phyloP scores from a whole-genome alignment of 495 filamentous ascomycete species.

The Evernia prunastri region DNA sequence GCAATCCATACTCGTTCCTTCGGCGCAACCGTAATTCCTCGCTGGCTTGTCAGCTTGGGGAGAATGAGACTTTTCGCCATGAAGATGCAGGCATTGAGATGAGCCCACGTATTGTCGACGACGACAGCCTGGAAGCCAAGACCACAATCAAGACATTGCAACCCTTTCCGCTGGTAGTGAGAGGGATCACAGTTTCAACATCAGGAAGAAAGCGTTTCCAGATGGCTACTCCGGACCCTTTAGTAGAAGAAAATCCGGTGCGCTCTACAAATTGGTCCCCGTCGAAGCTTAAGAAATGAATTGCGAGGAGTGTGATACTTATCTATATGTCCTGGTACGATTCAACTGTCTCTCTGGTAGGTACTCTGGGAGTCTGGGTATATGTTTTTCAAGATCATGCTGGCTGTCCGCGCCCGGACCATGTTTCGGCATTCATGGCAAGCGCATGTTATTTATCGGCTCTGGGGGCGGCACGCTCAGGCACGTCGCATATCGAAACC shows the following conservation, averaged over 20 bases:
- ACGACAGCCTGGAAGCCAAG: background rate
- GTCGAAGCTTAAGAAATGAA: background rate
- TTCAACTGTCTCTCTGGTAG: background rate
- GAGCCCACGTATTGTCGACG: background rate
- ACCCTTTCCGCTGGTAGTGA: background rate
- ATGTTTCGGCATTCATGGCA: background rate
- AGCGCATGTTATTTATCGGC: conserved; percentile 15
- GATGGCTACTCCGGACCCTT: too few relatives aligned
- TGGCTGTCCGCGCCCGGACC: background rate
- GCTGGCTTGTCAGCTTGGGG: background rate
- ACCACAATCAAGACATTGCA: background rate
- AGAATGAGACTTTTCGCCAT: background rate
- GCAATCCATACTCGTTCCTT: background rate
- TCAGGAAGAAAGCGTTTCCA: too few relatives aligned
- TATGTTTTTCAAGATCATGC: background rate
- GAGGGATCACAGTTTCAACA: background rate
- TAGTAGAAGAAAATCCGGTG: too few relatives aligned
- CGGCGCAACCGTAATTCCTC: background rate
- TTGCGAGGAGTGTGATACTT: background rate
- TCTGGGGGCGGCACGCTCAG: conserved; percentile 17
- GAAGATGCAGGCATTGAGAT: background rate
- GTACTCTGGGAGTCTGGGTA: background rate
- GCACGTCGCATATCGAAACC: conserved; percentile 10
- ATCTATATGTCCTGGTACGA: background rate
- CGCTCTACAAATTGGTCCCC: too few relatives aligned